Evolutionary conservation across 192 early-diverging fungal species (phyloP), one percentile per base, ranked within the genome.

Genomic region (Coemansia brasiliensis): DNA sequence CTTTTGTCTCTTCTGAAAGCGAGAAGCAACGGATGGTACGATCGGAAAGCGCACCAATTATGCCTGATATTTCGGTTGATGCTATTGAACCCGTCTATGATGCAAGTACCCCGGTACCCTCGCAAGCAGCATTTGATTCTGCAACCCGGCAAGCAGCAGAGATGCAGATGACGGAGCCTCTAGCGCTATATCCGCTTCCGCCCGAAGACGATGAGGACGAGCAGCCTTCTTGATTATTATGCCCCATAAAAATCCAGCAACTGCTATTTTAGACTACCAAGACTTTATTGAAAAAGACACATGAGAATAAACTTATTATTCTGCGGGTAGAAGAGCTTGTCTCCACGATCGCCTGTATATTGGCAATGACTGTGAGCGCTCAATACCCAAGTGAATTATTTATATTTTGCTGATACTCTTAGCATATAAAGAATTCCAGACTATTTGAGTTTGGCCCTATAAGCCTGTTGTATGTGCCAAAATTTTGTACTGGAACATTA

Each of bases 111-210:
- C 32, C 32, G 1, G 32, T 35, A 10, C 32, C 32, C 6, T 35
- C 32, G 6, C 15, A 17, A 13, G 17, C 9, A 21, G n/a, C 11
- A 29, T 20, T 53, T 21, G 20, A 39, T 20, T n/a, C n/a, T 55
- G 39, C 55, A 52, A 9, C 57, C 57, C 26, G 15, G 51, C 32
- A 26, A 7, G 29, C 20, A 3, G 54, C 52, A 8, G 46, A 26
- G 13, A 11, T 15, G 44, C 69, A 53, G 43, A 46, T 20, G 39
- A 13, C 41, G 2, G 73, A 76, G 55, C 73, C 73, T 3, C 67
- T 57, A 10, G 62, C 63, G 8, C 51, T 76, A 20, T 69, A 62
- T 17, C 73, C 73, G 22, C 66, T 76, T 35, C 73, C 73, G 0
- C 67, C 67, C 3, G 63, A 60, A 16, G 73, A 76, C 2, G 49